Evolutionary conservation across 176 grass and related monocot species (phyloP).

Genomic region (Pharus latifolius): DNA sequence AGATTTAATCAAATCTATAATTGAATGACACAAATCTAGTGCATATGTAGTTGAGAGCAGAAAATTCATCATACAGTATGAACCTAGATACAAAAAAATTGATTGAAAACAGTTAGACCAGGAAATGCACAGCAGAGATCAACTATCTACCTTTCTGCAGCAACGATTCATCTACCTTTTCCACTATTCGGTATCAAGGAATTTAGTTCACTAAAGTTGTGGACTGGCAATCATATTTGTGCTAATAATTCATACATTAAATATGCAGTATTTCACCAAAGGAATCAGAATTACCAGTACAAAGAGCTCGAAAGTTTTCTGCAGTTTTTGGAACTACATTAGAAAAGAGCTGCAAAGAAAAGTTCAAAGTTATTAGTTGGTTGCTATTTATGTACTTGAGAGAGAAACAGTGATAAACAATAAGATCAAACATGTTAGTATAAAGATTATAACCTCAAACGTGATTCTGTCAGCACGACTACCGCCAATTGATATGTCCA

Average conservation of each 20-base stretch:
- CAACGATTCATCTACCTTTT: no score
- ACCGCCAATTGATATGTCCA: slow-evolving; percentile 50
- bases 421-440: background rate
- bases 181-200: background rate
- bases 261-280: background rate
- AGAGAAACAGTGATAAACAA: background rate
- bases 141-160: background rate
- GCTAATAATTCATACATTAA: background rate
- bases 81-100: no score
- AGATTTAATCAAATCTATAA: background rate
- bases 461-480: slow-evolving; percentile 28
- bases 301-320: slow-evolving; percentile 73
- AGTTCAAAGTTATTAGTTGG: background rate
- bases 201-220: background rate
- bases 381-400: background rate
- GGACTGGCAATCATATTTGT: background rate
- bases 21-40: background rate
- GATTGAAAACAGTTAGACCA: background rate
- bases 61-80: background rate
- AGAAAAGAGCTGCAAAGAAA: slow-evolving; percentile 46
- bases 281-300: slow-evolving; percentile 44
- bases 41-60: background rate
- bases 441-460: slow-evolving; percentile 34
- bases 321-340: slow-evolving; percentile 55
- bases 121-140: background rate